These are phyloP conservation scores for Syncephalastrum sp. DNA, from an alignment of 371 early-diverging fungal species.

Conservation along the genomic window DNA sequence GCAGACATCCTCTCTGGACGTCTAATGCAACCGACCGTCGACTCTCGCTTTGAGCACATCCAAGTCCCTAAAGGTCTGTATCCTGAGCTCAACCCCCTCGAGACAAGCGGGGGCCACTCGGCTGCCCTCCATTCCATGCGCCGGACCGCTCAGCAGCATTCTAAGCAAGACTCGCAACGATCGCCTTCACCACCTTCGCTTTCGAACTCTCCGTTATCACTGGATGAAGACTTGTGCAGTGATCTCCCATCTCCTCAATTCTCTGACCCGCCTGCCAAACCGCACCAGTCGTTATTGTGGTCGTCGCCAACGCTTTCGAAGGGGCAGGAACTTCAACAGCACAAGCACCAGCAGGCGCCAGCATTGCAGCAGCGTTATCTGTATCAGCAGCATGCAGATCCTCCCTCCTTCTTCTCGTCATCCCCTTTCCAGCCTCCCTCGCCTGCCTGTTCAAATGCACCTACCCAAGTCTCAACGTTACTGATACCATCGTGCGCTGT, in stretches of 20 bases:
- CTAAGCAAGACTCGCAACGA: conserved; percentile 11
- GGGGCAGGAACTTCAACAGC: conserved; percentile 5
- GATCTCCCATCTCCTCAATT: conserved; percentile 16
- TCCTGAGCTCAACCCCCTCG: conserved; percentile 56
- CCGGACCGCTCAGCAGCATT: conserved; percentile 14
- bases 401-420: not conserved
- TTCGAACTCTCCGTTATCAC: conserved; percentile 32
- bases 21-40: conserved; percentile 51
- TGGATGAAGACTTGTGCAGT: conserved; percentile 25
- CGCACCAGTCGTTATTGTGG: not conserved
- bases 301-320: conserved; percentile 10
- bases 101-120: conserved; percentile 48
- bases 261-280: not conserved
- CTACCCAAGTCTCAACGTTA: not conserved
- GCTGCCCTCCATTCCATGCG: conserved; percentile 45
- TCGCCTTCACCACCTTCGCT: conserved; percentile 31
- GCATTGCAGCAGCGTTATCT: conserved; percentile 9
- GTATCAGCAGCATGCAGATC: conserved; percentile 4
- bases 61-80: conserved; percentile 63
- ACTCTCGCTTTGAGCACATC: conserved; percentile 51
- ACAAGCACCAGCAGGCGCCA: conserved; percentile 8
- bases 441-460: too few relatives aligned
- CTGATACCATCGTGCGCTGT: conserved; percentile 10
- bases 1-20: conserved; percentile 63
- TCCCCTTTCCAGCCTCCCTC: too few relatives aligned